phyloP scores from a whole-genome alignment of 2,329 filamentous ascomycete species.

The Aspergillus thermomutatus region DNA sequence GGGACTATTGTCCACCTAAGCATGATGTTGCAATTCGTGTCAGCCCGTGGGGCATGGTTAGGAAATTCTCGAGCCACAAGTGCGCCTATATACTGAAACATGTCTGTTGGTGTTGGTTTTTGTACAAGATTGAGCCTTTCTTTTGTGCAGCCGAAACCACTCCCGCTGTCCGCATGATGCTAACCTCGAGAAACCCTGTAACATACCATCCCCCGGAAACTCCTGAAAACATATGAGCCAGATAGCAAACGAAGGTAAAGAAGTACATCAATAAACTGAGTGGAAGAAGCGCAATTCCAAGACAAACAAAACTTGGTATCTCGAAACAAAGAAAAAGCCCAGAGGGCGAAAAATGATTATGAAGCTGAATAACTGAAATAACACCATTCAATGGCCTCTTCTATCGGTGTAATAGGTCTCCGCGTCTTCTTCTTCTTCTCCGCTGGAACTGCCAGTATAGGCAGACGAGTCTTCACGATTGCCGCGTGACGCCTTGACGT shows the following conservation, averaged over 20 bases:
- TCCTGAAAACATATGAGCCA: neutral
- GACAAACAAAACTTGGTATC: neutral
- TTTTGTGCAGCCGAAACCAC: neutral
- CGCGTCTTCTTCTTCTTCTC: conserved; percentile 31
- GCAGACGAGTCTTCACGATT: conserved; percentile 29
- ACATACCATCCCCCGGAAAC: neutral
- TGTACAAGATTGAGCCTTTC: neutral
- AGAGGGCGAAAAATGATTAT: neutral
- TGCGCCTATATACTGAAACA: neutral
- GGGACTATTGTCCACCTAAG: neutral
- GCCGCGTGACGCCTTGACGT: conserved; percentile 17
- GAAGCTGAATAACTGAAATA: neutral
- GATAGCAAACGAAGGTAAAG: neutral
- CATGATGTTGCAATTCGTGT: neutral
- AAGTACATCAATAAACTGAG: neutral
- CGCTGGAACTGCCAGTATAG: conserved; percentile 30
- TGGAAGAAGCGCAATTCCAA: conserved; percentile 6
- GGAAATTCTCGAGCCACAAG: neutral
- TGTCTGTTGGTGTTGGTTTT: neutral
- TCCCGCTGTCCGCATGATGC: neutral
- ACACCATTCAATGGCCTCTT: conserved; percentile 13
- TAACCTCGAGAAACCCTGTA: neutral
- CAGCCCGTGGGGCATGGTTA: neutral
- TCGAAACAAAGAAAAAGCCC: neutral
- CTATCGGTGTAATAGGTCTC: conserved; percentile 27